phyloP scores from a whole-genome alignment of 768 basidiomycete genomes.

The Lentinula boryana region DNA sequence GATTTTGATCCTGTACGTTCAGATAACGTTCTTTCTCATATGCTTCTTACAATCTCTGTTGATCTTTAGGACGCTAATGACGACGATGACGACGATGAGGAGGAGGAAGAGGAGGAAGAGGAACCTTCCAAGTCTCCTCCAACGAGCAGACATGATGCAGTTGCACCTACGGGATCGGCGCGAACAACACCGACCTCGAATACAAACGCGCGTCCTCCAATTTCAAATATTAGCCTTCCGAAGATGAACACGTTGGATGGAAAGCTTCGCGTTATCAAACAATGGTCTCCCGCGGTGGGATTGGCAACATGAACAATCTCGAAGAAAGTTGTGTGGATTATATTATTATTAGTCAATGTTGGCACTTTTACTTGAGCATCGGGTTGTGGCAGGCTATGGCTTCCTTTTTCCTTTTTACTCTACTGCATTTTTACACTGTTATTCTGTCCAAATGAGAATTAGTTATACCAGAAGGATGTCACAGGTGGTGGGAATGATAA shows the following conservation, averaged over 20 bases:
- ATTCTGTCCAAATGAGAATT: not conserved
- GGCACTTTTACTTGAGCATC: not conserved
- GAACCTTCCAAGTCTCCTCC: not conserved
- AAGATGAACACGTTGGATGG: not conserved
- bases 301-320: not conserved
- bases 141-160: not conserved
- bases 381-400: not conserved
- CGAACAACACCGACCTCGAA: slow-evolving; percentile 2
- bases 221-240: not conserved
- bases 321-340: no score
- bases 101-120: slow-evolving; percentile 43
- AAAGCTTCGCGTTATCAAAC: not conserved
- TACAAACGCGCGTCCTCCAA: not conserved
- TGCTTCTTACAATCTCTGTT: not conserved
- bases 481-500: no score
- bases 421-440: not conserved
- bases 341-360: no score
- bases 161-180: not conserved
- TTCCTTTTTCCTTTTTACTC: not conserved
- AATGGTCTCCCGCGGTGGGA: not conserved
- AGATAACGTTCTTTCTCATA: not conserved
- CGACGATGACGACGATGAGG: slow-evolving; percentile 47
- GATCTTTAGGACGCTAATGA: slow-evolving; percentile 34
- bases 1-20: slow-evolving; percentile 75
- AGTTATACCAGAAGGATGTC: no score